Percentiles rank a stretch among this genome's conserved stretches.
phyloP scores from a whole-genome alignment of 306 rosid species.

The Rosa persica region DNA sequence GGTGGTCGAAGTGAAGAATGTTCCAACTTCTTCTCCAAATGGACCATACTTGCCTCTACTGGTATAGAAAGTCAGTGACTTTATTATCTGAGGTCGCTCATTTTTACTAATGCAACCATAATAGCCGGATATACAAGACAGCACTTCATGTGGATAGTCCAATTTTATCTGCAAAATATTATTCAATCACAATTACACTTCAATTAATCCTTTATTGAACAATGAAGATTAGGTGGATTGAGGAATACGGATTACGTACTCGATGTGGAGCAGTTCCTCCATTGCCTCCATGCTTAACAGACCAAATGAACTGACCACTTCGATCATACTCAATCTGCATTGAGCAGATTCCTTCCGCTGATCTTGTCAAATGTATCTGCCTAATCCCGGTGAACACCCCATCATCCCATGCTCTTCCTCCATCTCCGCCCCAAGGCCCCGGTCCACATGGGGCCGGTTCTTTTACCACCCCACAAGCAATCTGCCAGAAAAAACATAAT shows the following conservation, averaged over 20 bases:
- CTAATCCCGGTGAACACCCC: conserved; percentile 81
- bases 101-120: conserved; percentile 49
- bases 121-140: conserved; percentile 74
- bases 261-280: conserved; percentile 62
- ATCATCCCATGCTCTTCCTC: conserved; percentile 92
- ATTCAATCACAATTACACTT: background rate
- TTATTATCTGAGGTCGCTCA: conserved; percentile 49
- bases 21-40: conserved; percentile 79
- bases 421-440: conserved; percentile 99
- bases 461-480: conserved; percentile 58
- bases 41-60: conserved; percentile 92
- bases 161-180: conserved; percentile 56
- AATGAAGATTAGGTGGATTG: background rate
- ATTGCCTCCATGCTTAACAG: conserved; percentile 81
- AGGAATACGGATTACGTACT: conserved; percentile 32
- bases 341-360: conserved; percentile 70
- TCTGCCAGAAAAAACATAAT: conserved; percentile 28
- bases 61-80: conserved; percentile 66
- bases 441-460: conserved; percentile 93
- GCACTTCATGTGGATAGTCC: conserved; percentile 83
- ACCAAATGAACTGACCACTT: conserved; percentile 87
- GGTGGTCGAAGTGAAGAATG: conserved; percentile 81
- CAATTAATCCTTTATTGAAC: background rate
- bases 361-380: conserved; percentile 76
- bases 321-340: conserved; percentile 88